Percentiles rank a stretch among this genome's conserved stretches.
phyloP scores from a whole-genome alignment of 768 basidiomycete genomes.

The Trametes gibbosa region DNA sequence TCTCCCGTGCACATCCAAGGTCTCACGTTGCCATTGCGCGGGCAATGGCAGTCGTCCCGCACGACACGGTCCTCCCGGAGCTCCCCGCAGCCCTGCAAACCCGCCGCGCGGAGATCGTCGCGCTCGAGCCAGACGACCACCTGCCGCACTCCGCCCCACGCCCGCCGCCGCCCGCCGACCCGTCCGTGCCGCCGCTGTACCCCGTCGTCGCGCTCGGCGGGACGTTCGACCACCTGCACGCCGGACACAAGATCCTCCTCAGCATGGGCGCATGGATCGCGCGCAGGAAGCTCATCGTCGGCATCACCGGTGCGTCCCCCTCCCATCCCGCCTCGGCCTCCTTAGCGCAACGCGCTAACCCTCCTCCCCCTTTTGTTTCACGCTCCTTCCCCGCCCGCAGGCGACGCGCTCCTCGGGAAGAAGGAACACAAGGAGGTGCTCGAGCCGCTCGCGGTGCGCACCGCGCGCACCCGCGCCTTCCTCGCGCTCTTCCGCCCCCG shows the following conservation, averaged over 20 bases:
- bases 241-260: constrained; percentile 95
- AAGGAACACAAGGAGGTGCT: constrained; percentile 71
- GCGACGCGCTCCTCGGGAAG: constrained; percentile 63
- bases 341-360: not conserved
- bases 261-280: constrained; percentile 90
- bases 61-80: constrained; percentile 3
- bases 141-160: constrained; percentile 12
- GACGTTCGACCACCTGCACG: constrained; percentile 97
- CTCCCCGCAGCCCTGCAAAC: not conserved
- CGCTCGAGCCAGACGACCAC: constrained; percentile 19
- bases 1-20: not conserved
- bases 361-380: no score
- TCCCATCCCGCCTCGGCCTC: not conserved
- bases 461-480: constrained; percentile 60
- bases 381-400: constrained; percentile 35
- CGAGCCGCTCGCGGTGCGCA: constrained; percentile 58
- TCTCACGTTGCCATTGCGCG: not conserved
- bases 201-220: constrained; percentile 89
- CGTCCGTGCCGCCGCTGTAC: constrained; percentile 31
- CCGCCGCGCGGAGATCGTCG: constrained; percentile 9
- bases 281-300: constrained; percentile 78
- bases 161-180: not conserved
- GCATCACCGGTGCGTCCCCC: constrained; percentile 68
- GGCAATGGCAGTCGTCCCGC: constrained; percentile 5
- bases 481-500: constrained; percentile 66